Conservation (phyloP, 2,329 filamentous ascomycete species). For the Scytalidium sp. region DNA sequence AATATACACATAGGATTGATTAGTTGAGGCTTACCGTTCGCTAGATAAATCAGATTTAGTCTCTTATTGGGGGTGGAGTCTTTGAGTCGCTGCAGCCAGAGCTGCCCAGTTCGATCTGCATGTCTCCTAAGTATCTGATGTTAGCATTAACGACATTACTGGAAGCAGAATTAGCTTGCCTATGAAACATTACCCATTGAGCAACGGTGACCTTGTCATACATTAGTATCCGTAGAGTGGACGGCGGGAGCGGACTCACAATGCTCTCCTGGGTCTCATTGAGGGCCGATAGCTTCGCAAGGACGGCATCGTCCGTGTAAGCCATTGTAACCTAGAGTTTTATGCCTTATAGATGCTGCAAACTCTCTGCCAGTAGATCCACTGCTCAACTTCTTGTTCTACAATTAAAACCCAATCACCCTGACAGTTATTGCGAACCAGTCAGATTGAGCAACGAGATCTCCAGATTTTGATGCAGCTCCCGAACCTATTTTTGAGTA, state of each 20-base stretch:
- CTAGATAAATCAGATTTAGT: conserved; percentile 88
- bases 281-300: conserved; percentile 89
- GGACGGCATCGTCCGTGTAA: conserved; percentile 92
- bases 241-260: conserved; percentile 27
- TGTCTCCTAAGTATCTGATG: conserved; percentile 62
- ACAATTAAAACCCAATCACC: not conserved
- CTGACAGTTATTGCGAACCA: not conserved
- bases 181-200: conserved; percentile 99
- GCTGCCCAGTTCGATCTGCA: conserved; percentile 84
- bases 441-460: not conserved
- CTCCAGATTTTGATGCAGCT: not conserved
- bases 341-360: not conserved
- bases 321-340: conserved; percentile 58
- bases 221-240: not conserved
- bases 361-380: not conserved
- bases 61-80: conserved; percentile 84
- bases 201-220: conserved; percentile 68
- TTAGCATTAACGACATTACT: conserved; percentile 24
- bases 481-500: not conserved
- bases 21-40: conserved; percentile 67
- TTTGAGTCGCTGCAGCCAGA: conserved; percentile 88
- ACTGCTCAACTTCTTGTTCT: not conserved
- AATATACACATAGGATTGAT: not conserved
- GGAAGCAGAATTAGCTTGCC: conserved; percentile 50
- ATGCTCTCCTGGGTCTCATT: conserved; percentile 99